Base-by-base conservation (phyloP, 139 green algal genomes). In the Nannochloris sp. region DNA sequence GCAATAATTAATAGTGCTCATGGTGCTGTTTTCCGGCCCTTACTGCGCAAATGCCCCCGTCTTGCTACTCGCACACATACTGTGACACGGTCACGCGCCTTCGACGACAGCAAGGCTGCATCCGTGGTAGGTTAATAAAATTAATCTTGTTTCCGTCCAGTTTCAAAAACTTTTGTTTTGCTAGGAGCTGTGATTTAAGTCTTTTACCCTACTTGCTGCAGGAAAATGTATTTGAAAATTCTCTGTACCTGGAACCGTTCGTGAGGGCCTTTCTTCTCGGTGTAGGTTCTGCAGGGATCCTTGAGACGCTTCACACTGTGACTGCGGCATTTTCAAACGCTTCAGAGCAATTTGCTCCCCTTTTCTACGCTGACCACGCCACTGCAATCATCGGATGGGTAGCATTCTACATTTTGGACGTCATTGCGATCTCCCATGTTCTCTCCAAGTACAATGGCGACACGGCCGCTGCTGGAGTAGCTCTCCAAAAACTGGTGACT, bases 321-420 rank as follows among this genome's bases (percentile, higher is more conserved):
- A 53, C 25, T 30, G 60, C 8, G 10, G 39, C 10, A 35, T 8
- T 53, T 35, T 6, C 19, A 53, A 24, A 53, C 24, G n/a, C 23
- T 25, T 13, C 33, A 42, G 4, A 10, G 29, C 24, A 48, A 35
- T 51, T 67, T 35, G 35, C 60, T 7, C 60, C 60, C 10, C 60
- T 67, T 9, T 67, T 37, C 19, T 13, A 36, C 45, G 36, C 60
- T 13, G 60, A 67, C 37, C 60, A 67, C 24, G 60, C 23, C 10
- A 24, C 37, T 1, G 60, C 60, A 34, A 39, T 67, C 39, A n/a
- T 53, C 7, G 19, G 60, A 24, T 67, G 60, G 60, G 36, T 33
- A 34, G 35, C 35, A 34, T 67, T 67, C 60, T 67, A 67, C 38
- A 48, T 55, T 1, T 36, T 67, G 8, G 60, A 67, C 24, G 60